These are phyloP conservation scores for Microcos paniculata DNA, from an alignment of 345 rosid species.

Conservation along the genomic window DNA sequence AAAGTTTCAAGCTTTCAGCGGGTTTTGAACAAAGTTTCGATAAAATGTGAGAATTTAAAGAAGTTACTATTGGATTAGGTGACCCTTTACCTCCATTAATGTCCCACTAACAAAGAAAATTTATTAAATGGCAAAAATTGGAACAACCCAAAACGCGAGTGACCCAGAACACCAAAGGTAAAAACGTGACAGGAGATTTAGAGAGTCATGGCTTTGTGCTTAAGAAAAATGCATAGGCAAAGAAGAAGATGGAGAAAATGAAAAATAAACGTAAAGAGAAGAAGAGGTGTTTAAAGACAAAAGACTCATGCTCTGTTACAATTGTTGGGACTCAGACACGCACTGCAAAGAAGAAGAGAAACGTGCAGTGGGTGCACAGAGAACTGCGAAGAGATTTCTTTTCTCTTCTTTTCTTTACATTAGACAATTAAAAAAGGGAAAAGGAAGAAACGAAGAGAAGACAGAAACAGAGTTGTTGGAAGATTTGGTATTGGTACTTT, in stretches of 20 bases:
- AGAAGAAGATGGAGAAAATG: background rate
- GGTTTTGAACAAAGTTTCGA: background rate
- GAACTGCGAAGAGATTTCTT: conserved; percentile 19
- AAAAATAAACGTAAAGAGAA: background rate
- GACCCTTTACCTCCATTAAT: conserved; percentile 39
- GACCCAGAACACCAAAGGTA: background rate
- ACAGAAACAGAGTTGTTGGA: background rate
- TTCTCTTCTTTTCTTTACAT: background rate
- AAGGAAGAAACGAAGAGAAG: no score
- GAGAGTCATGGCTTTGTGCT: background rate
- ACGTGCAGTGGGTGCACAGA: conserved; percentile 16
- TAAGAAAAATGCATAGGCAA: conserved; percentile 3
- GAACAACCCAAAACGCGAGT: background rate
- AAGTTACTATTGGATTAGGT: conserved; percentile 39
- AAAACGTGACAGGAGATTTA: background rate
- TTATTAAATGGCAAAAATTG: background rate
- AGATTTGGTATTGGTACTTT: background rate
- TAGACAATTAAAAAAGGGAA: background rate
- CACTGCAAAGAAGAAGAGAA: conserved; percentile 30
- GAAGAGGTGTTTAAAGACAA: conserved; percentile 15
- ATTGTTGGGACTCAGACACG: conserved; percentile 18
- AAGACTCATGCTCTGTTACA: conserved; percentile 13
- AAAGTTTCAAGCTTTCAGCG: conserved; percentile 16
- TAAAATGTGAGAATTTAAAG: conserved; percentile 26
- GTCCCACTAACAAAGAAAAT: conserved; percentile 10